Evolutionary conservation across 2,329 filamentous ascomycete genomes (phyloP).

Genomic region (Botrytis cinerea): DNA sequence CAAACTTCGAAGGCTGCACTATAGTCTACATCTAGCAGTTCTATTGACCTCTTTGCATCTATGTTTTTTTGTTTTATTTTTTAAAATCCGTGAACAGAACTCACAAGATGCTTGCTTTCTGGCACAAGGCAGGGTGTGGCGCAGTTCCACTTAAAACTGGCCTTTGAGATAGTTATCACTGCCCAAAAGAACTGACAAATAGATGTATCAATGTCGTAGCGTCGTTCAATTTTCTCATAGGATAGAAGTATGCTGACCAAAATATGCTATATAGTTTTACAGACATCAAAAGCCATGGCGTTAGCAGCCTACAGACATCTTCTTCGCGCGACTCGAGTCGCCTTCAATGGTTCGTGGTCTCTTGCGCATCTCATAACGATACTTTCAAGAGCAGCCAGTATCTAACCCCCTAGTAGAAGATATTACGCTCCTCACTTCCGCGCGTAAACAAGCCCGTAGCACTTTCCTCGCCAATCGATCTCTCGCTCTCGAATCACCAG

Average conservation of each 20-base stretch:
- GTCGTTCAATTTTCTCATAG: background rate
- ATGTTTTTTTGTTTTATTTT: background rate
- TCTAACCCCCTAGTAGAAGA: slow-evolving; percentile 61
- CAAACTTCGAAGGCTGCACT: background rate
- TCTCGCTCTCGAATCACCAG: slow-evolving; percentile 58
- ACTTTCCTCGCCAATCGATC: slow-evolving; percentile 70
- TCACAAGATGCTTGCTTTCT: background rate
- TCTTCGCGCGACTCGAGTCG: slow-evolving; percentile 76
- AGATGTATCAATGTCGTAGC: background rate
- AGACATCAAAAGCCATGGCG: slow-evolving; percentile 53
- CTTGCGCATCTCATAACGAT: background rate
- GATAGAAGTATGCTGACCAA: slow-evolving; percentile 6
- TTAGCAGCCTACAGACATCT: slow-evolving; percentile 78
- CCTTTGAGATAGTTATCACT: background rate
- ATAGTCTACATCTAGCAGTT: background rate
- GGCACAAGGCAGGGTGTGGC: background rate
- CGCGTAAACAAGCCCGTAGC: slow-evolving; percentile 69
- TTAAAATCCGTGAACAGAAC: background rate
- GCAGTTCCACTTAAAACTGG: background rate
- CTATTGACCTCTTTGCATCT: background rate
- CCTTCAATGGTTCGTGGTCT: slow-evolving; percentile 70
- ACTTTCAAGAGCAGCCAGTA: background rate
- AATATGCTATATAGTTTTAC: background rate
- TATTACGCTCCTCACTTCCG: slow-evolving; percentile 64
- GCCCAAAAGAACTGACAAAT: no score